Percentiles rank a stretch among this genome's conserved stretches.
Evolutionary conservation across 306 rosid species (phyloP).

Genomic region (Pachyrhizus erosus): DNA sequence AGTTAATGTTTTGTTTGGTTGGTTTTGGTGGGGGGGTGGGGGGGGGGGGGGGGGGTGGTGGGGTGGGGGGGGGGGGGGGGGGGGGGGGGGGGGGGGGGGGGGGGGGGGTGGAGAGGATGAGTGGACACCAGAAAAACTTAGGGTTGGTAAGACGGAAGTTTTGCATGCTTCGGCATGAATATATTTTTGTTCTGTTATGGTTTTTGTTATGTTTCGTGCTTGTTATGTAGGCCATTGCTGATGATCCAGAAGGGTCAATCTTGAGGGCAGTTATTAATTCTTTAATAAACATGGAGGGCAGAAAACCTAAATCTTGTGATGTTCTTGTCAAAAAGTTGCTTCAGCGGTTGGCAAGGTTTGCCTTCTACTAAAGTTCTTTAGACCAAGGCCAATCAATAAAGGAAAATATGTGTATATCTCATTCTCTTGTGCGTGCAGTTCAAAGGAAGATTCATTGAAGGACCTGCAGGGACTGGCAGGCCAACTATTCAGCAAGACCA

Average conservation of each 20-base stretch:
- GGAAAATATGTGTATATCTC: conserved; percentile 10
- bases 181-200: background rate
- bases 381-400: background rate
- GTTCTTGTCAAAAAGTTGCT: conserved; percentile 77
- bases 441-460: conserved; percentile 79
- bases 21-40: too few relatives aligned
- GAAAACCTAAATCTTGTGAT: conserved; percentile 82
- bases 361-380: conserved; percentile 16
- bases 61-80: too few relatives aligned
- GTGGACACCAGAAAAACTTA: background rate
- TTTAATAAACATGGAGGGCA: conserved; percentile 73
- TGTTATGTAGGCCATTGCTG: conserved; percentile 64
- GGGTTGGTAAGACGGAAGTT: background rate
- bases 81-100: too few relatives aligned
- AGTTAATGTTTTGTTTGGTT: too few relatives aligned
- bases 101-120: background rate
- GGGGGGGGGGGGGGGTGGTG: too few relatives aligned
- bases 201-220: conserved; percentile 20
- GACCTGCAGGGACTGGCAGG: conserved; percentile 80
- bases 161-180: conserved; percentile 14
- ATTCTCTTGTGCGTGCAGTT: conserved; percentile 56
- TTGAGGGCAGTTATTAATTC: conserved; percentile 64
- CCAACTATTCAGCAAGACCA: conserved; percentile 58
- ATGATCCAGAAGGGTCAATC: conserved; percentile 73
- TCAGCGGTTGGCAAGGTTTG: conserved; percentile 83